Conservation (phyloP, 2,329 filamentous ascomycete genomes). For the Penicillium psychrosexuale region DNA sequence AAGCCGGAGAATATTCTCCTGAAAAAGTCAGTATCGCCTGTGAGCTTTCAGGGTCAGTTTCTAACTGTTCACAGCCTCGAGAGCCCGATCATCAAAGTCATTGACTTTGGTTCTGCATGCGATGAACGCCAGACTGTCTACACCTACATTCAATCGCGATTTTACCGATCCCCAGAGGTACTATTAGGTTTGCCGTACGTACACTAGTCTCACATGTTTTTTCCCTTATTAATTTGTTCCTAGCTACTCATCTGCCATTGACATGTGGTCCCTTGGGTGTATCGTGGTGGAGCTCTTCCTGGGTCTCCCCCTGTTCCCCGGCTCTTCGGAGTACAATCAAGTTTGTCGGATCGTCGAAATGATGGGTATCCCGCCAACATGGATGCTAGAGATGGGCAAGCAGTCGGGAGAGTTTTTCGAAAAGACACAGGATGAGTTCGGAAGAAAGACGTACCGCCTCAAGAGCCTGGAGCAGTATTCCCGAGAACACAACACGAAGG, state of each 20-base stretch:
- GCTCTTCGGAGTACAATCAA: slow-evolving; percentile 98
- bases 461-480: slow-evolving; percentile 99
- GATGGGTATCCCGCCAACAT: slow-evolving; percentile 91
- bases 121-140: slow-evolving; percentile 98
- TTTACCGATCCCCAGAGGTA: slow-evolving; percentile 96
- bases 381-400: slow-evolving; percentile 99
- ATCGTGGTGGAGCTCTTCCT: slow-evolving; percentile 98
- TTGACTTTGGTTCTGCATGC: slow-evolving; percentile 97
- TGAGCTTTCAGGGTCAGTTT: neutral
- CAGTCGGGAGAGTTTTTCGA: slow-evolving; percentile 97
- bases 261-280: slow-evolving; percentile 99
- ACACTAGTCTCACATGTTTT: neutral
- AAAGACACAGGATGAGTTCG: slow-evolving; percentile 87
- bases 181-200: slow-evolving; percentile 77
- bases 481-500: slow-evolving; percentile 90
- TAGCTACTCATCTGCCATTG: slow-evolving; percentile 91
- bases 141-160: slow-evolving; percentile 97
- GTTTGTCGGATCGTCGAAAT: slow-evolving; percentile 97
- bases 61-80: slow-evolving; percentile 61
- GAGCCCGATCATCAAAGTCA: slow-evolving; percentile 99
- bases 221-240: slow-evolving; percentile 7
- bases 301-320: slow-evolving; percentile 88
- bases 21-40: slow-evolving; percentile 65
- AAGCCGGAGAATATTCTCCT: slow-evolving; percentile 97
- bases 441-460: slow-evolving; percentile 81